A percentile compares a stretch with the other conserved stretches of the same genome.
Evolutionary conservation across 768 basidiomycete genomes (phyloP).

Genomic region (Auriscalpium microsporum): DNA sequence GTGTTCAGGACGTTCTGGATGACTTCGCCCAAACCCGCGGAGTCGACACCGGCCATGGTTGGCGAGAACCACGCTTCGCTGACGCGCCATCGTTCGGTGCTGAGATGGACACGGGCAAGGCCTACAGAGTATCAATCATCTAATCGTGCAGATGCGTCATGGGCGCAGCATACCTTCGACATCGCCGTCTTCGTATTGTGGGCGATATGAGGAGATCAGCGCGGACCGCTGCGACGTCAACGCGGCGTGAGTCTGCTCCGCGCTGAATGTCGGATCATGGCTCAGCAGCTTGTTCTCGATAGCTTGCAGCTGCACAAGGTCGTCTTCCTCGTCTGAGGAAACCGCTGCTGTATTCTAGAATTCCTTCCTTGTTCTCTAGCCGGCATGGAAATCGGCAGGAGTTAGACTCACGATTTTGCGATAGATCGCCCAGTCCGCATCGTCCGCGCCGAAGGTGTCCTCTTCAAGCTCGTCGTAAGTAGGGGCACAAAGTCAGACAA

Average conservation of each 20-base stretch:
- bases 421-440: conserved; percentile 97
- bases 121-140: conserved; percentile 27
- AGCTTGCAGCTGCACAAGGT: conserved; percentile 56
- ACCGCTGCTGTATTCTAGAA: conserved; percentile 54
- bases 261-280: conserved; percentile 79
- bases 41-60: conserved; percentile 89
- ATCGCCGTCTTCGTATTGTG: conserved; percentile 69
- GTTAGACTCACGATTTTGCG: conserved; percentile 74
- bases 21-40: conserved; percentile 90
- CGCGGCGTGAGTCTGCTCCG: conserved; percentile 74
- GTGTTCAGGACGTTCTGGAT: conserved; percentile 73
- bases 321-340: conserved; percentile 89
- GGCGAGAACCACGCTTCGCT: conserved; percentile 92
- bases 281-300: conserved; percentile 76
- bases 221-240: conserved; percentile 72
- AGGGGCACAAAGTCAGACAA: not conserved
- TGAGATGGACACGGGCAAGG: conserved; percentile 75
- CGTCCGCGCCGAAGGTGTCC: conserved; percentile 89
- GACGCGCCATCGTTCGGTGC: conserved; percentile 82
- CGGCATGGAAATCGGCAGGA: not conserved
- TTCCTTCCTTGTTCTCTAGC: not conserved
- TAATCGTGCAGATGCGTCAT: not conserved
- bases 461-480: conserved; percentile 34
- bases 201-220: conserved; percentile 78
- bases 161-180: conserved; percentile 38